Evolutionary conservation across 495 filamentous ascomycete genomes (phyloP), one percentile per base, ranked within the genome.

Genomic region (Jackrogersella minutella): DNA sequence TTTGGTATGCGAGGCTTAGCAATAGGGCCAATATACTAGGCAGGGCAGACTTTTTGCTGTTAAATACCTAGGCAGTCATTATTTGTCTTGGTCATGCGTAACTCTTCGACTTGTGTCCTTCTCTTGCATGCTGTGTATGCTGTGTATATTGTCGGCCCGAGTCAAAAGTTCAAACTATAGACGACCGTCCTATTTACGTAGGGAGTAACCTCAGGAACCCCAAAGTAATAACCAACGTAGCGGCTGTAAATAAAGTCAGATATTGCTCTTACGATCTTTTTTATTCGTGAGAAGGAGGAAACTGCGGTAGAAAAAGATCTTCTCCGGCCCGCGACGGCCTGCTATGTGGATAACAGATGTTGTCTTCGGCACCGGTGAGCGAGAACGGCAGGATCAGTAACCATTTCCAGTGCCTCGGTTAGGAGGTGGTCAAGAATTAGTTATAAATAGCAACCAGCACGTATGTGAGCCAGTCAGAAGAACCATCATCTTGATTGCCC

Each of bases 351-450:
- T 33, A 36, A 3, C 8, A 49, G 22, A 14, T 49, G 13, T 31
- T 52, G 31, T n/a, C 26, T 19, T 37, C 49, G 30, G 49, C 17
- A 24, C 49, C 49, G 49, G 31, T 24, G 17, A 9, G 31, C 33
- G 41, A 16, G 16, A 31, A 28, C 33, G 46, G 46, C 34, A 60
- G 57, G 46, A 56, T 56, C 34, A 40, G 28, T 54, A 54, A 39
- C 16, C 17, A 39, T 31, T 24, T 28, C 14, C 17, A 16, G 19
- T 8, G 14, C 8, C n/a, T n/a, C n/a, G n/a, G n/a, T n/a, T n/a
- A n/a, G n/a, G n/a, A n/a, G n/a, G n/a, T 16, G n/a, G 30, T 34
- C 5, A 22, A 9, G 1, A 34, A 26, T 1, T n/a, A 6, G 17
- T 30, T 49, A 59, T 59, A 49, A 59, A 59, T 59, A 59, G 56